Conservation (phyloP, 1,139 yeast species). For the Spencermartinsiella ligniputridi region DNA sequence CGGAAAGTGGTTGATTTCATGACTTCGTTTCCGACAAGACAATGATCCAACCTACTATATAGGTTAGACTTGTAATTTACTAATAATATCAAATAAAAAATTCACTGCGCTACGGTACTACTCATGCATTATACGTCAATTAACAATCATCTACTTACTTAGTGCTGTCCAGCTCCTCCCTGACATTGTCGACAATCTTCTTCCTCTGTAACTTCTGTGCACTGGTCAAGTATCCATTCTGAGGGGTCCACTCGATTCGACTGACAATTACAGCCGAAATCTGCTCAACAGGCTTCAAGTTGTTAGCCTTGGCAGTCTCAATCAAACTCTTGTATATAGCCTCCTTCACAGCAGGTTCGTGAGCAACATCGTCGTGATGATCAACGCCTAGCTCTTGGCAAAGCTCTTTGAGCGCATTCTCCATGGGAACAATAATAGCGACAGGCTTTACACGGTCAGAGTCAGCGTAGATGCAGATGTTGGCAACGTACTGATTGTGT, state of each 20-base stretch:
- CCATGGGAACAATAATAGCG: conserved; percentile 84
- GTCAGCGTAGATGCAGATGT: conserved; percentile 93
- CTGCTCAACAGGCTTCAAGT: conserved; percentile 81
- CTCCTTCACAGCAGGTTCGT: conserved; percentile 53
- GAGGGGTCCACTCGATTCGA: conserved; percentile 97
- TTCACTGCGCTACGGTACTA: too few species aligned
- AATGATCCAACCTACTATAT: background rate
- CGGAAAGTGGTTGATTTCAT: conserved; percentile 42
- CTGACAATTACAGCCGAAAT: conserved; percentile 72
- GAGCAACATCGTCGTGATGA: conserved; percentile 48
- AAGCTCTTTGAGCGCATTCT: conserved; percentile 56
- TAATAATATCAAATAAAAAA: too few species aligned
- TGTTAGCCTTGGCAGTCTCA: conserved; percentile 74
- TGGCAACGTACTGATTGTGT: conserved; percentile 69
- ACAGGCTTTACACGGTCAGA: conserved; percentile 80
- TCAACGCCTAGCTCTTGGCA: conserved; percentile 52
- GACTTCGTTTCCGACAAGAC: background rate
- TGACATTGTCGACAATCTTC: conserved; percentile 62
- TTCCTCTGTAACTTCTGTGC: conserved; percentile 97
- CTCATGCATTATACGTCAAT: too few species aligned
- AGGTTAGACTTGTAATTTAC: background rate
- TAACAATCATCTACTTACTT: conserved; percentile 2
- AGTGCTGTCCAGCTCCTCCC: conserved; percentile 29
- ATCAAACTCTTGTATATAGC: conserved; percentile 58
- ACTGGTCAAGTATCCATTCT: conserved; percentile 85